Base-by-base conservation (phyloP, 192 early-diverging fungal genomes). In the Umbelopsis sp. region DNA sequence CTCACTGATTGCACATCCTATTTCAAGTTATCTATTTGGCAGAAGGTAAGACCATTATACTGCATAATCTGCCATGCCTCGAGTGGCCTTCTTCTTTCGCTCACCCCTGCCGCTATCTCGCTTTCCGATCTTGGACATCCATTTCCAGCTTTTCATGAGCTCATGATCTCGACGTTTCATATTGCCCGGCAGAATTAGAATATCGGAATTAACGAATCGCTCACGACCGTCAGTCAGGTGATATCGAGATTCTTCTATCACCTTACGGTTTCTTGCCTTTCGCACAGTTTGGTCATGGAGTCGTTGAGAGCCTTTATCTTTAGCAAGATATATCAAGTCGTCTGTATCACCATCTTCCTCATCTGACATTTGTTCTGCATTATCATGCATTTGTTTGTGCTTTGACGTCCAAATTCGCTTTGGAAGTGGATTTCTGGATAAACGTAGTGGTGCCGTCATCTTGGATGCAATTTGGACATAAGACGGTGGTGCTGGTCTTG, bases 191-290 rank as follows among this genome's bases (percentile, higher is more conserved):
- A 32, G n/a, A 34, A 62, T 62, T 62, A 62, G 29, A 62, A 62
- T 62, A 62, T 62, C 56, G 56, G 56, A 62, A 62, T 62, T 29
- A 62, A 62, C 56, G 31, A 34, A 62, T 6, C 56, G 56, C 31
- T 62, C 56, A 62, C 56, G 56, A 16, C 56, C 56, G 29, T 62
- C 56, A 20, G 56, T 62, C 56, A 62, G 56, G 56, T 62, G 56
- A 62, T 62, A 62, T 62, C 56, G 56, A 20, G 56, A 62, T 62
- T 62, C 56, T 5, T 26, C 0, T 62, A 62, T 62, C 16, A 26
- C 29, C 26, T 32, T 62, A 17, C 31, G 56, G 17, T 62, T 31
- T 14, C 56, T 62, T 29, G 56, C n/a, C 56, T 62, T 62, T 62
- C 56, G 56, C 24, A 62, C 56, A 20, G 56, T 32, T 7, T 62